Evolutionary conservation across 768 basidiomycete genomes (phyloP).

Genomic region (Phanerochaete sordida): DNA sequence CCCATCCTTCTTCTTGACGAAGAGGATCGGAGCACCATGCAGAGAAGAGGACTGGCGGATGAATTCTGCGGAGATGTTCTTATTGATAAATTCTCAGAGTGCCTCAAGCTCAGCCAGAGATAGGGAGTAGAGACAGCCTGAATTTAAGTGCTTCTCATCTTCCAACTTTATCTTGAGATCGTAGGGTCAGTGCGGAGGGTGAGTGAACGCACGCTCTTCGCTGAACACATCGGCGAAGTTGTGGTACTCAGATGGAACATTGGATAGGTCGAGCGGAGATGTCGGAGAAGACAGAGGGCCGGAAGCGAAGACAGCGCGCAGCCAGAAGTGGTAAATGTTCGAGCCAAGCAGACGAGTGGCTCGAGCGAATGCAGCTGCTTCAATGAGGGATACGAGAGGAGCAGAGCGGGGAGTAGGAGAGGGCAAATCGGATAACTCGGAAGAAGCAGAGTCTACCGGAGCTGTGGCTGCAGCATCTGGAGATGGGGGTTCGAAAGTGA

Average conservation of each 20-base stretch:
- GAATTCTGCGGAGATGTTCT: slow-evolving; percentile 30
- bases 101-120: slow-evolving; percentile 29
- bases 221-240: no score
- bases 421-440: slow-evolving; percentile 27
- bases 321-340: no score
- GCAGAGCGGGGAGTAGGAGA: slow-evolving; percentile 19
- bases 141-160: slow-evolving; percentile 22
- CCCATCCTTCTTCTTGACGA: slow-evolving; percentile 25
- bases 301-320: no score
- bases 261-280: no score
- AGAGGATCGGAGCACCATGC: slow-evolving; percentile 23
- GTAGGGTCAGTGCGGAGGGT: slow-evolving; percentile 32
- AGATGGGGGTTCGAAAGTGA: background rate
- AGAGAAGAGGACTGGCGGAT: slow-evolving; percentile 28
- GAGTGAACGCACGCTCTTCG: background rate
- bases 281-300: no score
- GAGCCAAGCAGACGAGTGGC: no score
- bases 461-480: background rate
- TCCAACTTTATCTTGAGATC: slow-evolving; percentile 34
- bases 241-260: no score
- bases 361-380: no score
- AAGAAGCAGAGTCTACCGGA: background rate
- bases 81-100: slow-evolving; percentile 33
- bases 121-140: slow-evolving; percentile 33
- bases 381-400: no score